Percentiles rank a stretch among this genome's conserved stretches.
These are phyloP conservation scores for Candida alai DNA, from an alignment of 805 yeast species.

Conservation along the genomic window DNA sequence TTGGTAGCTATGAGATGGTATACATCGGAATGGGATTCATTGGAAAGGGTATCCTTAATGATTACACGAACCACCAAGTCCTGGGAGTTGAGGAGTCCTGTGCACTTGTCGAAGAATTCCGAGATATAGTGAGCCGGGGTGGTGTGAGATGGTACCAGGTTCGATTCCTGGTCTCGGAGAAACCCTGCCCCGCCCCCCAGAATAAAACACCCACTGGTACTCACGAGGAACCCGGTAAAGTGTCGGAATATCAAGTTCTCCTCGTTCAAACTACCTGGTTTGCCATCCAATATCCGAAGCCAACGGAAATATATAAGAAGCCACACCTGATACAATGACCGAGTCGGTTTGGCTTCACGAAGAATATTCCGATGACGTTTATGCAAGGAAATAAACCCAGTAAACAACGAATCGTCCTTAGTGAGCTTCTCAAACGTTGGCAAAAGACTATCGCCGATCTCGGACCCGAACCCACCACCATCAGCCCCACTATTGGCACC, in stretches of 20 bases:
- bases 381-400: slow-evolving; percentile 73
- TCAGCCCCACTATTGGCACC: slow-evolving; percentile 8
- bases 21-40: slow-evolving; percentile 59
- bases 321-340: slow-evolving; percentile 36
- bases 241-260: slow-evolving; percentile 54
- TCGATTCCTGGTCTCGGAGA: slow-evolving; percentile 17
- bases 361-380: slow-evolving; percentile 50
- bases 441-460: slow-evolving; percentile 19
- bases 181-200: slow-evolving; percentile 19
- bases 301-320: slow-evolving; percentile 48
- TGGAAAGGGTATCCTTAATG: slow-evolving; percentile 65
- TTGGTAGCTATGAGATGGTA: slow-evolving; percentile 46
- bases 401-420: slow-evolving; percentile 53
- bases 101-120: slow-evolving; percentile 48
- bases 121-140: slow-evolving; percentile 36
- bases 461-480: too few species aligned
- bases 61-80: slow-evolving; percentile 61
- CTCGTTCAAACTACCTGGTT: slow-evolving; percentile 22
- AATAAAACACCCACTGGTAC: slow-evolving; percentile 63
- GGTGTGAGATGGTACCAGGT: too few species aligned
- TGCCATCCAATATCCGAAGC: slow-evolving; percentile 30
- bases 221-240: slow-evolving; percentile 69
- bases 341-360: slow-evolving; percentile 24
- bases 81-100: slow-evolving; percentile 44
- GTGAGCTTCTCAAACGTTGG: slow-evolving; percentile 36